Evolutionary conservation across 495 filamentous ascomycete species (phyloP), one percentile per base, ranked within the genome.

Genomic region (Penicillium tannophilum): DNA sequence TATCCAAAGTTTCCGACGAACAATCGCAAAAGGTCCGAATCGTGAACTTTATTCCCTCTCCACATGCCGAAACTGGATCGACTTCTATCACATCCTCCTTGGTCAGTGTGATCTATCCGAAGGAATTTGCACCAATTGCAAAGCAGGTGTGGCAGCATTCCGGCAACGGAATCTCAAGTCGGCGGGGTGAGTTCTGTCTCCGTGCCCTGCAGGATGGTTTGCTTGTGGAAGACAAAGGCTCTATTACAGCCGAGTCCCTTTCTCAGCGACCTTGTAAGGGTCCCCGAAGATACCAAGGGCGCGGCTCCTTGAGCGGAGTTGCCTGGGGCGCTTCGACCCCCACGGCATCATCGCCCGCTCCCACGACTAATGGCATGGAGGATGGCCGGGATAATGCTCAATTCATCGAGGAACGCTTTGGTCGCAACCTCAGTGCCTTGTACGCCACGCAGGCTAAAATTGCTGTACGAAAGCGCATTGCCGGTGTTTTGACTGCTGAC

Each of bases 91-190:
- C 65, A 17, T 79, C 88, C 9, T 74, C 77, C n/a, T 72, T 97
- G 17, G 91, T 85, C 3, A 87, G 86, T 43, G 84, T 96, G 9
- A 63, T 97, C 45, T 92, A 86, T 65, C 84, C 88, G 1, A 75
- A 82, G 42, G 81, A 86, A 23, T 71, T 83, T 26, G 88, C 85
- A 53, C 69, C 83, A 7, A 73, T 88, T 60, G 90, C 93, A 7
- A 98, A 97, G 67, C 81, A 88, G 61, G 96, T 93, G 66, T 98
- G 94, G 94, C 94, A 97, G 62, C 94, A 98, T 70, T 86, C 91
- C 7, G 94, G 94, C n/a, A 92, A 96, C 61, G 94, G 94, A 6
- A 80, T 98, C 24, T 97, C 92, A 2, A 96, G 92, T 72, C 88
- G 94, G 43, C 84, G 92, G 17, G 92, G 90, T 14, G 94, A 97